Percentiles rank a stretch among this genome's conserved stretches.
Evolutionary conservation across 106 monocot genomes (phyloP).

Genomic region (Narthecium ossifragum): DNA sequence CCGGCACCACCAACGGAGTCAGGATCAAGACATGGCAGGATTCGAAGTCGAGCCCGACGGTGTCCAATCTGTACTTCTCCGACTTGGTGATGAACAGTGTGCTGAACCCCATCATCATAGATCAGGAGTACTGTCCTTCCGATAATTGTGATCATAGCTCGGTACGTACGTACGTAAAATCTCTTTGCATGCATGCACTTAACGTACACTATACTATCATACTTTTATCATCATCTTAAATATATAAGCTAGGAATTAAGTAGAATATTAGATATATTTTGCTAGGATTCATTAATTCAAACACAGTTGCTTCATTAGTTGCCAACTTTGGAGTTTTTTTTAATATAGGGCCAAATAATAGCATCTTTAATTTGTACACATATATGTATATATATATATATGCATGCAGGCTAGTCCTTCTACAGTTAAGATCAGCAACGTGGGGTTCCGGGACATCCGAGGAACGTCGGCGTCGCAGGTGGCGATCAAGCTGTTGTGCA

Average conservation of each 20-base stretch:
- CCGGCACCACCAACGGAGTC: conserved; percentile 7
- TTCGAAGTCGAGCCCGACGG: neutral
- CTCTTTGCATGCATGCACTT: too few species aligned
- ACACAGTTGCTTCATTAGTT: too few species aligned
- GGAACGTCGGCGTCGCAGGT: conserved; percentile 19
- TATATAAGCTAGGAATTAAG: neutral
- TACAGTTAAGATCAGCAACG: conserved; percentile 26
- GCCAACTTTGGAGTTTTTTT: too few species aligned
- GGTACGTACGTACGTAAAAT: too few species aligned
- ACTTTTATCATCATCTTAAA: too few species aligned
- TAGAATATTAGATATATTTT: neutral
- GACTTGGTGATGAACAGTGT: conserved; percentile 7
- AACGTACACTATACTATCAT: too few species aligned
- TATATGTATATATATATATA: neutral
- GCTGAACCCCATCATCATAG: conserved; percentile 9
- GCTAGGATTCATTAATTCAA: too few species aligned
- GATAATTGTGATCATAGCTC: neutral
- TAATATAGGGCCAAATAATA: neutral
- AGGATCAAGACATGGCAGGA: conserved; percentile 10
- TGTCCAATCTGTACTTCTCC: neutral
- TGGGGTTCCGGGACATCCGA: conserved; percentile 21
- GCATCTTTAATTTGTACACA: neutral
- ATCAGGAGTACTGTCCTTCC: conserved; percentile 3
- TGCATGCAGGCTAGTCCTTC: conserved; percentile 3
- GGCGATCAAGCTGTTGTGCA: conserved; percentile 30